A percentile compares a stretch with the other conserved stretches of the same genome.
Conservation (phyloP, 1,139 yeast species). For the Casaregolazyma lundiana region DNA sequence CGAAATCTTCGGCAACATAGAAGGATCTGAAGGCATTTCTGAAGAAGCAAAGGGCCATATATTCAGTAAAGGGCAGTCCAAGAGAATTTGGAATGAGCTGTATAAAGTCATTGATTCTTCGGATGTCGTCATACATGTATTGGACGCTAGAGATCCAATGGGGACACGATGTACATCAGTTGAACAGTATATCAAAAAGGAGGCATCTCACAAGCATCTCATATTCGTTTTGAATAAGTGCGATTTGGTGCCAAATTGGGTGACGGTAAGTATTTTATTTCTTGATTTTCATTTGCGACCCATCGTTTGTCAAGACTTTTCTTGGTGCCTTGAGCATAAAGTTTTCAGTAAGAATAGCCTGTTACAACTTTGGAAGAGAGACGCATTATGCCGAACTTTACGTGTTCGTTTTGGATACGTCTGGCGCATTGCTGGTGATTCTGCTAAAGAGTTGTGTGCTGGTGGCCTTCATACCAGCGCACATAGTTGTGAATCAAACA, state of each 20-base stretch:
- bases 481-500: slow-evolving; percentile 41
- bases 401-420: slow-evolving; percentile 45
- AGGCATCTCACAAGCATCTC: slow-evolving; percentile 95
- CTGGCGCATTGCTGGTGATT: slow-evolving; percentile 40
- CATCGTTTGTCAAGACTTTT: slow-evolving; percentile 42
- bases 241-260: slow-evolving; percentile 99
- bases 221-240: slow-evolving; percentile 93
- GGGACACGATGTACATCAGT: slow-evolving; percentile 94
- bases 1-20: slow-evolving; percentile 34
- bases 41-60: slow-evolving; percentile 93
- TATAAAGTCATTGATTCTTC: slow-evolving; percentile 96
- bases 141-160: slow-evolving; percentile 95
- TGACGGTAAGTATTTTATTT: slow-evolving; percentile 72
- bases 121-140: slow-evolving; percentile 91
- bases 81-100: slow-evolving; percentile 97
- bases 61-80: slow-evolving; percentile 95
- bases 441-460: slow-evolving; percentile 35
- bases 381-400: slow-evolving; percentile 49
- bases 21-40: slow-evolving; percentile 58
- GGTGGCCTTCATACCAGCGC: slow-evolving; percentile 22
- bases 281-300: slow-evolving; percentile 20
- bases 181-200: slow-evolving; percentile 87
- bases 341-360: slow-evolving; percentile 46
- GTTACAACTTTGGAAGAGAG: slow-evolving; percentile 95
- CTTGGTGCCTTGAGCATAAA: slow-evolving; percentile 27